A percentile compares a stretch with the other conserved stretches of the same genome.
Conservation (phyloP, 2,329 filamentous ascomycete genomes). For the Pseudonectria foliicola region DNA sequence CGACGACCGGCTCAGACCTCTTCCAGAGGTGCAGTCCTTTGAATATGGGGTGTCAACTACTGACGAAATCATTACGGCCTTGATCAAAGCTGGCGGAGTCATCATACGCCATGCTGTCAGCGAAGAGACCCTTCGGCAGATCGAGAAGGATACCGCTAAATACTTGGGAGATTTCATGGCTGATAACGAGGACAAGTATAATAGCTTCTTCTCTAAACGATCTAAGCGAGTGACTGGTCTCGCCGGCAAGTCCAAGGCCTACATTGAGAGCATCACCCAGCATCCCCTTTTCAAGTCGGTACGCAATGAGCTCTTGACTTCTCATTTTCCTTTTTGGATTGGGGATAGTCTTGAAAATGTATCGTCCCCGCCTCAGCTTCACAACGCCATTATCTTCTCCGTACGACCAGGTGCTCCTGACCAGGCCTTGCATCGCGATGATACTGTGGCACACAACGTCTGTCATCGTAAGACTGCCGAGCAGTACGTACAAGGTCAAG, state of each 20-base stretch:
- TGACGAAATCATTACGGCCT: no score
- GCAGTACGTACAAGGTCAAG: background rate
- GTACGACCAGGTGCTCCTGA: background rate
- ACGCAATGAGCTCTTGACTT: background rate
- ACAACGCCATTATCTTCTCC: constrained; percentile 2
- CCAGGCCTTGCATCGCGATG: constrained; percentile 1
- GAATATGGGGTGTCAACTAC: no score
- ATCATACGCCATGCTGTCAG: no score
- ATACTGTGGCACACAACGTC: background rate
- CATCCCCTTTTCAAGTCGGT: background rate
- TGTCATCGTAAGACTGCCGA: background rate
- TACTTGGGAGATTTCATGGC: no score
- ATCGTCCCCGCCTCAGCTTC: background rate
- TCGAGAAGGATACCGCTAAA: no score
- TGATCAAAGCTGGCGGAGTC: no score
- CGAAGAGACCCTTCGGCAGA: no score
- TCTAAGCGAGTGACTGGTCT: background rate
- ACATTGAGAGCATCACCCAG: background rate
- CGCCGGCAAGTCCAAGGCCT: background rate
- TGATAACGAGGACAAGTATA: no score
- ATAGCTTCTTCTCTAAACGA: background rate
- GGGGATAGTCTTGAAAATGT: background rate
- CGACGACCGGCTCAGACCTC: no score
- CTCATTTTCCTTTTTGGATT: background rate
- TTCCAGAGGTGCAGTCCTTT: no score